Base-by-base conservation (phyloP, 2,329 filamentous ascomycete species). In the Hansfordia pulvinata region DNA sequence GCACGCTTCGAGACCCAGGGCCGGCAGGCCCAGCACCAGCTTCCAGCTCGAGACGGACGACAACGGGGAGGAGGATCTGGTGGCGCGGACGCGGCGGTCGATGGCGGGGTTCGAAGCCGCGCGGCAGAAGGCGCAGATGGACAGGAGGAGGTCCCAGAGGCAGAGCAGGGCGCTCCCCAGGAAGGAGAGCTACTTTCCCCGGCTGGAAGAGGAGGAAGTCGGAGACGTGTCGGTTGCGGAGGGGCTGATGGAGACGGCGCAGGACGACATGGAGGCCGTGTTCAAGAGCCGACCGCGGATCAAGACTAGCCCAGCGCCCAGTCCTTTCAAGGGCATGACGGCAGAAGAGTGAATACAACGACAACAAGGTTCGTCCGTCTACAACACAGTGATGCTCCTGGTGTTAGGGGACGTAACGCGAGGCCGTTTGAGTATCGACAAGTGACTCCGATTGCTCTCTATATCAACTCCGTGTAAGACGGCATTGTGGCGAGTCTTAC, bases 201-300 rank as follows among this genome's bases (percentile, higher is more conserved):
- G 48, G 15, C 47, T 68, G 5, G 56, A 61, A 5, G 64, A 71
- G 37, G 63, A 59, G 26, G 37, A 31, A 9, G 30, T 33, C 6
- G 51, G 39, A 19, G 44, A 49, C 17, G 44, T 50, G n/a, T 42
- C 50, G 14, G 62, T 72, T 2, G 62, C 80, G 7, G 77, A 88
- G 42, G 68, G 76, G 35, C 53, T 93, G 20, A 74, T 93, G 30
- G 52, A 54, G 21, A 50, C 39, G 16, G 64, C 64, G 10, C 65
- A 76, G 29, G 75, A 83, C 37, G 83, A 92, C 33, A 80, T 84
- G 49, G 77, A 80, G 32, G 78, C 76, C 15, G 76, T 93, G 2
- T 94, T 94, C 48, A 82, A 76, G 53, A 86, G 81, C 35, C 56
- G 86, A 36, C 86, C 86, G 0, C 79, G 75, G 49, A 72, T 94